These are phyloP conservation scores for Salmacisia buchloeana DNA, from an alignment of 1,284 basidiomycete genomes.

Conservation along the genomic window DNA sequence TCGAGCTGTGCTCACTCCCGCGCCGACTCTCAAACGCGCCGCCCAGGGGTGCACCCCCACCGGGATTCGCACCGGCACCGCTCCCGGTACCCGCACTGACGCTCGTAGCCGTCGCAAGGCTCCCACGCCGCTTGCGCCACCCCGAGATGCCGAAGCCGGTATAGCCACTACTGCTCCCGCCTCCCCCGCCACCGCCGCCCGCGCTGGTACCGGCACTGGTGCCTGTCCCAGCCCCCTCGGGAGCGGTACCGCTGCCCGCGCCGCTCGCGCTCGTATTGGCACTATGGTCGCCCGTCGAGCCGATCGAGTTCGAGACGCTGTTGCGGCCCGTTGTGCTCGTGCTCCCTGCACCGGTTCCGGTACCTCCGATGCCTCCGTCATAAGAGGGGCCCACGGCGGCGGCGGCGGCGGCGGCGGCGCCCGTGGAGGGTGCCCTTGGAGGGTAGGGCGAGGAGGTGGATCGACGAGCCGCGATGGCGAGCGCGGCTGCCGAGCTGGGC, in stretches of 20 bases:
- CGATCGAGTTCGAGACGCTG: conserved; percentile 1
- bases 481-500: not conserved
- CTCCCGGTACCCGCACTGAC: not conserved
- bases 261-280: not conserved
- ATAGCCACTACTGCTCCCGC: not conserved
- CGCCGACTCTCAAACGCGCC: conserved; percentile 1
- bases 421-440: not conserved
- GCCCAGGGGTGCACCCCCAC: not conserved
- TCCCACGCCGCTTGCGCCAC: not conserved
- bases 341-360: too few relatives aligned
- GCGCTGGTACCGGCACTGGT: not conserved
- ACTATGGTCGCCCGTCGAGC: not conserved
- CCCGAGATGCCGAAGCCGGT: not conserved
- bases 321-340: not conserved
- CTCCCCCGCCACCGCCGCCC: too few relatives aligned
- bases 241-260: not conserved
- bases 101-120: not conserved
- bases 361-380: too few relatives aligned
- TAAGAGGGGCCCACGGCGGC: too few relatives aligned
- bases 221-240: not conserved
- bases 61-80: not conserved
- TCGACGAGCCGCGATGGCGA: not conserved
- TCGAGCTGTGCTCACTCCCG: not conserved
- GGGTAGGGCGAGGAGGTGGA: not conserved
- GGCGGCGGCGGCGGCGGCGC: not conserved